Base-by-base conservation (phyloP, 805 yeast genomes). In the Saccharomyces mikatae region DNA sequence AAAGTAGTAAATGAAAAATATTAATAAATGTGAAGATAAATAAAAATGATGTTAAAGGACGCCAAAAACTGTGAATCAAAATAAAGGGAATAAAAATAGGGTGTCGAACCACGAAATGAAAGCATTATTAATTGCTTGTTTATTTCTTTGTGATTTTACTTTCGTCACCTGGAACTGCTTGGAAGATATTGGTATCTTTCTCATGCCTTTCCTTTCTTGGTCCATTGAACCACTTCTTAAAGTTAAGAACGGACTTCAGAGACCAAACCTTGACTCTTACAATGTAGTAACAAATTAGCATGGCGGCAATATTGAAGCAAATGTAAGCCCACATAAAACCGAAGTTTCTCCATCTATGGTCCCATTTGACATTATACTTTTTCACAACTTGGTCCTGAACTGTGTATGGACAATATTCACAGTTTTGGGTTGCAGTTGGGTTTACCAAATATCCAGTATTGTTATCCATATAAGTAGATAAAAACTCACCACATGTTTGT, bases 271-370 rank as follows among this genome's bases (percentile, higher is more conserved):
- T 71, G 21, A 72, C 74, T 68, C 76, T 72, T 68, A 68, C 63
- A 28, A 68, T 29, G 53, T 67, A 73, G 60, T 72, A 73, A 50
- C 71, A 66, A 2, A 50, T 44, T 26, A 68, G 58, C 80, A 79
- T 78, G 11, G 71, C 73, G 51, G 55, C 48, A 30, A 72, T 58
- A 61, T 77, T 76, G 68, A 77, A 71, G 30, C 65, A 51, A 52
- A 76, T 73, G 65, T 65, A 77, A 26, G 68, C 76, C 72, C 74
- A 71, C 68, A 79, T 72, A 59, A 83, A 75, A 61, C 88, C 88
- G 59, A 76, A 75, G 64, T 83, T 80, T 76, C 87, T 80, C 87
- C 88, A 82, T 72, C 83, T 80, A 61, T 79, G 73, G n/a, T 59
- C 53, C 69, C 73, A 76, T 28, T 58, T 59, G 50, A 75, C 70